A percentile compares a stretch with the other conserved stretches of the same genome.
Evolutionary conservation across 78 protist species (phyloP).

Genomic region (Isochrysis galbana): DNA sequence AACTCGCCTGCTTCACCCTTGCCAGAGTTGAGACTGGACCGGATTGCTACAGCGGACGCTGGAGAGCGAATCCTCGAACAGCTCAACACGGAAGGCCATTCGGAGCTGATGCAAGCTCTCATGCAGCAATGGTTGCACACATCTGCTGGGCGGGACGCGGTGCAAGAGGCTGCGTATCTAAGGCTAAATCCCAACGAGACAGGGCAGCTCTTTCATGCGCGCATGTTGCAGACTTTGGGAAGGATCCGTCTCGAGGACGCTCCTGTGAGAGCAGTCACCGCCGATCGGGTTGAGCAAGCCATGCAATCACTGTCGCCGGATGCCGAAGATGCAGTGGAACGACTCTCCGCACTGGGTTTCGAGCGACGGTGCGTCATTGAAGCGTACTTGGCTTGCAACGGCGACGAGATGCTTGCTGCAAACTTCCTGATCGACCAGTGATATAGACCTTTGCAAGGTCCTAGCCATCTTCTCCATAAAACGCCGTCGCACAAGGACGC

Average conservation of each 20-base stretch:
- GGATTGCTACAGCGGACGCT: too few species aligned
- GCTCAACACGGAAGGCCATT: too few species aligned
- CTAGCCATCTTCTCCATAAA: too few species aligned
- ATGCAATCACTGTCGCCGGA: neutral
- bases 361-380: neutral
- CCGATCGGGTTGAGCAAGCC: neutral
- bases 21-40: too few species aligned
- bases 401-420: neutral
- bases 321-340: neutral
- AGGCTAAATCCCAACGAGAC: neutral
- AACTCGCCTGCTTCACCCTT: too few species aligned
- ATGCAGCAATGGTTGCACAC: conserved; percentile 17
- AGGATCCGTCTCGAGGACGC: neutral
- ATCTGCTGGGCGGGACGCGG: neutral
- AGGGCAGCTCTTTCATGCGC: neutral
- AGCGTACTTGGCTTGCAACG: neutral
- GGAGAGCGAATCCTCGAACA: too few species aligned
- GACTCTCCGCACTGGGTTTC: neutral
- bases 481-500: too few species aligned
- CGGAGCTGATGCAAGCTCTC: conserved; percentile 5
- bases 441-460: too few species aligned
- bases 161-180: neutral
- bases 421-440: neutral
- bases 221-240: neutral
- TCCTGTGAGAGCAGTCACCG: neutral